A percentile compares a stretch with the other conserved stretches of the same genome.
Conservation (phyloP, 495 filamentous ascomycete genomes). For the Podospora bellae-mahoneyi region DNA sequence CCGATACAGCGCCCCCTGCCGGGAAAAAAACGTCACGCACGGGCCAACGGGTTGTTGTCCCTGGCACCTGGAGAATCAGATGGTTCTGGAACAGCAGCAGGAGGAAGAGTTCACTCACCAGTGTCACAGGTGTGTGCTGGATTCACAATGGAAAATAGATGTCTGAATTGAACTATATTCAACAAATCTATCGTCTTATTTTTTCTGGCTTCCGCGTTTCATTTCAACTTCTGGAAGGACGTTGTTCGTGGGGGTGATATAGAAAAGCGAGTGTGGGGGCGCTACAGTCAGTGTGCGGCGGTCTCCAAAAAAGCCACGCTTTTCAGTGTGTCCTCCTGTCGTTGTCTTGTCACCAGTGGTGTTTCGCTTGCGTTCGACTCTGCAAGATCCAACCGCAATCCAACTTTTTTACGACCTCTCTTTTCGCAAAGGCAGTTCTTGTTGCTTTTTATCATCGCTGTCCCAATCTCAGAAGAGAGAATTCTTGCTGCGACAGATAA, state of each 20-base stretch:
- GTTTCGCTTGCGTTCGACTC: too few relatives aligned
- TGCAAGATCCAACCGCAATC: not conserved
- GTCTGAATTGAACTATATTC: not conserved
- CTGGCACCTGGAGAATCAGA: not conserved
- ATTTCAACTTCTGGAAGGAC: not conserved
- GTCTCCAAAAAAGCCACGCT: constrained; percentile 8
- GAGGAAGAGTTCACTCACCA: not conserved
- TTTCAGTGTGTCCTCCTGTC: not conserved
- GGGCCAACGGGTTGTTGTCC: not conserved
- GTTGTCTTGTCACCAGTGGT: too few relatives aligned
- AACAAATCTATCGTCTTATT: not conserved
- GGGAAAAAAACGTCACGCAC: not conserved
- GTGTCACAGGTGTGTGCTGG: not conserved
- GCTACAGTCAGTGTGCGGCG: not conserved
- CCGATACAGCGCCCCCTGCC: not conserved
- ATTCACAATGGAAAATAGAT: not conserved
- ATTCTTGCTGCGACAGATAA: not conserved
- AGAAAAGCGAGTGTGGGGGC: not conserved
- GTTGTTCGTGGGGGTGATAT: not conserved
- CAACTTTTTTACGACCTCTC: not conserved
- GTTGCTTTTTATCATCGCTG: not conserved
- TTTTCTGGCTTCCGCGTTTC: too few relatives aligned
- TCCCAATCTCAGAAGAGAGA: not conserved
- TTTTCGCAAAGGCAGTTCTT: not conserved
- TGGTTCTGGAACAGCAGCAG: not conserved